phyloP scores from a whole-genome alignment of 2,329 filamentous ascomycete species.

The Aspergillus sp. region DNA sequence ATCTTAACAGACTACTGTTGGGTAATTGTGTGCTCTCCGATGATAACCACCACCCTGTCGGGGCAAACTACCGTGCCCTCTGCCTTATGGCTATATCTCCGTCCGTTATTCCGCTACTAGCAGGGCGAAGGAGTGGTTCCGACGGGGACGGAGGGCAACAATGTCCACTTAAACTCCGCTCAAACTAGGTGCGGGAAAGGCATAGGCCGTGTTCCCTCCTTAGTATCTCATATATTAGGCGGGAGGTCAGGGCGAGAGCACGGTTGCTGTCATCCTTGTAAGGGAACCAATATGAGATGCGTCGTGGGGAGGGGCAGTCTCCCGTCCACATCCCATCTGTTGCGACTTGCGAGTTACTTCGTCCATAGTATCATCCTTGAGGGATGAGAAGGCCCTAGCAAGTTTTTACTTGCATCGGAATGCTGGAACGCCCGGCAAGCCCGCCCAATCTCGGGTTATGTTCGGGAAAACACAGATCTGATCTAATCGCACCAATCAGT shows the following conservation, averaged over 20 bases:
- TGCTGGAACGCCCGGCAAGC: neutral
- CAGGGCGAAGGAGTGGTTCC: neutral
- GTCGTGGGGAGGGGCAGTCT: neutral
- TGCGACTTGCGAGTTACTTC: no score
- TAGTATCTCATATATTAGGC: neutral
- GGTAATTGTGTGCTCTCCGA: neutral
- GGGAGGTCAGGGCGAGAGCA: neutral
- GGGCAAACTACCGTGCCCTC: neutral
- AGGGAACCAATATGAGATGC: neutral
- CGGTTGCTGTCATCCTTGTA: neutral
- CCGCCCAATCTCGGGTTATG: conserved; percentile 14
- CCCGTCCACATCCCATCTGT: neutral
- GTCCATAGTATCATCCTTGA: no score
- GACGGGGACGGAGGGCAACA: neutral
- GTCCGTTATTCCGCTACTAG: conserved; percentile 1
- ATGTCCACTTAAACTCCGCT: neutral
- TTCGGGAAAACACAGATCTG: conserved; percentile 18
- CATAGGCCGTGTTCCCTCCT: neutral
- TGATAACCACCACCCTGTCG: neutral
- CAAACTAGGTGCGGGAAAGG: neutral
- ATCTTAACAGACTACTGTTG: neutral
- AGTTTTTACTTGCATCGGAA: neutral
- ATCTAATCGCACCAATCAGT: conserved; percentile 3
- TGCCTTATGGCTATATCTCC: conserved; percentile 5
- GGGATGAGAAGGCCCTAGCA: no score